phyloP scores from a whole-genome alignment of 2,329 filamentous ascomycete genomes.

The Fusarium piperis region DNA sequence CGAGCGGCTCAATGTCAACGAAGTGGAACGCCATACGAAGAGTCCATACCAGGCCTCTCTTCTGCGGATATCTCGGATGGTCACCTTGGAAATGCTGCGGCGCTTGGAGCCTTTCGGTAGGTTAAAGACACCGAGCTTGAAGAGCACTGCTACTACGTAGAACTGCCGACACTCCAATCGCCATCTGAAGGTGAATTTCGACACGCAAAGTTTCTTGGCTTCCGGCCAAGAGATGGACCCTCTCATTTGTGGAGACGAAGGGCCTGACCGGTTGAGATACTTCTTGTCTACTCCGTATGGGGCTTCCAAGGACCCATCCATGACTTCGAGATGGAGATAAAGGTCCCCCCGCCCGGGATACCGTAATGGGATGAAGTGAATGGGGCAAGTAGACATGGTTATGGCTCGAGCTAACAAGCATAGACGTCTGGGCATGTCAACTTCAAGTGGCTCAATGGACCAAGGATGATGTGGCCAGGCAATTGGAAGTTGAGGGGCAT shows the following conservation, averaged over 20 bases:
- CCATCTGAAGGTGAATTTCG: not conserved
- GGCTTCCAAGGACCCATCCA: conserved; percentile 9
- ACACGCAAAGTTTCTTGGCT: not conserved
- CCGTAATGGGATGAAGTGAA: conserved; percentile 9
- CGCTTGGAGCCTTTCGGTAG: not conserved
- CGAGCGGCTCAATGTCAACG: not conserved
- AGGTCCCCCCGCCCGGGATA: conserved; percentile 10
- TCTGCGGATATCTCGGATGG: not conserved
- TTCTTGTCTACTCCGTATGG: not conserved
- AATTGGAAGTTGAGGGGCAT: not conserved
- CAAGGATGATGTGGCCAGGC: not conserved
- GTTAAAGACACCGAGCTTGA: not conserved
- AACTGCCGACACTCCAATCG: not conserved
- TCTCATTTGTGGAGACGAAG: conserved; percentile 21
- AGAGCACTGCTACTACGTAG: not conserved
- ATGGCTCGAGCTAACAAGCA: not conserved
- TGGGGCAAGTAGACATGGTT: not conserved
- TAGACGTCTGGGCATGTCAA: not conserved
- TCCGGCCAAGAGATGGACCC: not conserved
- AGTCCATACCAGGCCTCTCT: not conserved
- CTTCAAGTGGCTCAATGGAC: not conserved
- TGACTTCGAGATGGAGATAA: conserved; percentile 7
- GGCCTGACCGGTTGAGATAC: not conserved
- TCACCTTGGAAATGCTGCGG: not conserved
- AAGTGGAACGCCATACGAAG: not conserved